Evolutionary conservation across 495 filamentous ascomycete genomes (phyloP).

Genomic region (Penicillium robsamsonii): DNA sequence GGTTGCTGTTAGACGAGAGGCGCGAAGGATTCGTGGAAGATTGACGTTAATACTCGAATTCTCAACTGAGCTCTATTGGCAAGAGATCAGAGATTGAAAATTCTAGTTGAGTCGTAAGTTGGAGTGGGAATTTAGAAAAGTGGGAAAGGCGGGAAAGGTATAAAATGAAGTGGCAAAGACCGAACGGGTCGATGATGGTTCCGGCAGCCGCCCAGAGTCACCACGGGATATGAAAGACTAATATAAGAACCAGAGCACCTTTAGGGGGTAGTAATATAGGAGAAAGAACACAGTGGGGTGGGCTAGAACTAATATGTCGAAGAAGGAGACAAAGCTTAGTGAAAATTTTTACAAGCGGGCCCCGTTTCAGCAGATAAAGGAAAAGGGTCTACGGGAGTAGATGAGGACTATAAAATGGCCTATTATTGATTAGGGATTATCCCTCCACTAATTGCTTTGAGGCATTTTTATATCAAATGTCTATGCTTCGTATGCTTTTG

Average conservation of each 20-base stretch:
- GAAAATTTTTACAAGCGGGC: conserved; percentile 31
- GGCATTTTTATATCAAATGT: conserved; percentile 18
- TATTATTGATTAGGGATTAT: not conserved
- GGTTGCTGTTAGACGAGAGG: conserved; percentile 21
- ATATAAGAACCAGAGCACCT: conserved; percentile 1
- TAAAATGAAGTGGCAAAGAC: conserved; percentile 7
- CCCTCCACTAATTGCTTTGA: conserved; percentile 5
- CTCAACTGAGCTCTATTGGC: not conserved
- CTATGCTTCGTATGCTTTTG: not conserved
- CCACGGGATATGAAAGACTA: not conserved
- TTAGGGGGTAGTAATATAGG: not conserved
- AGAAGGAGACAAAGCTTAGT: conserved; percentile 5
- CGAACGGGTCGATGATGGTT: conserved; percentile 5
- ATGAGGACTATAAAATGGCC: not conserved
- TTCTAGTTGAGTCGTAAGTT: not conserved
- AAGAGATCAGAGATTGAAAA: not conserved
- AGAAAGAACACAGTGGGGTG: conserved; percentile 12
- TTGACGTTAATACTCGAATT: not conserved
- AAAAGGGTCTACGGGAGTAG: not conserved
- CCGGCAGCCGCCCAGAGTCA: not conserved
- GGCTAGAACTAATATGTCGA: not conserved
- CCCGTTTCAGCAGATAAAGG: conserved; percentile 2
- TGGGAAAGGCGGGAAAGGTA: conserved; percentile 1
- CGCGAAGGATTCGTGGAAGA: conserved; percentile 16
- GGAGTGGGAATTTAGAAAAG: not conserved